A percentile compares a stretch with the other conserved stretches of the same genome.
These are phyloP conservation scores for Exophiala sideris DNA, from an alignment of 2,329 filamentous ascomycete genomes.

Conservation along the genomic window DNA sequence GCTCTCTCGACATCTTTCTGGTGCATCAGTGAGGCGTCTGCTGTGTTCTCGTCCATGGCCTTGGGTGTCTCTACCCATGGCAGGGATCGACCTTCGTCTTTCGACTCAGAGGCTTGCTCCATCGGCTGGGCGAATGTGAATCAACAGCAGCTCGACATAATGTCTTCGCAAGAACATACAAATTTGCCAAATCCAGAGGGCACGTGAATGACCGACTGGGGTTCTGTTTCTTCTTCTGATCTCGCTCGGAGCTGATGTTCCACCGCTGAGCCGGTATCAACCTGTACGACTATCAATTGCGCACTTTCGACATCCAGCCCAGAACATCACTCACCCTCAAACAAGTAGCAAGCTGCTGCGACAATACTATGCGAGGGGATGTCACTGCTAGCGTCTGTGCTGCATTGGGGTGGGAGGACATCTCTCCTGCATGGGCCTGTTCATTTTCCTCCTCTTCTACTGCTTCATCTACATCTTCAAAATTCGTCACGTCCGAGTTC, in stretches of 20 bases:
- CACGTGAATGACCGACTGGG: slow-evolving; percentile 86
- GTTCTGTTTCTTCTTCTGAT: slow-evolving; percentile 65
- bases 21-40: not conserved
- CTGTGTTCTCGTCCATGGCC: not conserved
- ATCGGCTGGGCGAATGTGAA: slow-evolving; percentile 11
- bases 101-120: slow-evolving; percentile 4
- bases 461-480: slow-evolving; percentile 80
- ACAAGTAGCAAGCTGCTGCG: slow-evolving; percentile 14
- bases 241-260: slow-evolving; percentile 29
- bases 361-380: slow-evolving; percentile 10
- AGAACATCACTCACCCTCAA: slow-evolving; percentile 11
- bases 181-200: slow-evolving; percentile 79
- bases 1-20: slow-evolving; percentile 16
- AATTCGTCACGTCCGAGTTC: slow-evolving; percentile 56
- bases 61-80: not conserved
- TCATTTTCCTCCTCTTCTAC: slow-evolving; percentile 46
- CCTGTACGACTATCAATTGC: slow-evolving; percentile 34
- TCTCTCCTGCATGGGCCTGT: slow-evolving; percentile 8
- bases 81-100: not conserved
- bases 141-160: not conserved
- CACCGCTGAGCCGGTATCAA: slow-evolving; percentile 44
- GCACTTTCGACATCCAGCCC: not conserved
- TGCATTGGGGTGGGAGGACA: slow-evolving; percentile 1
- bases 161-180: slow-evolving; percentile 8
- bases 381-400: slow-evolving; percentile 8